Evolutionary conservation across 805 yeast species (phyloP).

Genomic region (Isabelozyma rhagii): DNA sequence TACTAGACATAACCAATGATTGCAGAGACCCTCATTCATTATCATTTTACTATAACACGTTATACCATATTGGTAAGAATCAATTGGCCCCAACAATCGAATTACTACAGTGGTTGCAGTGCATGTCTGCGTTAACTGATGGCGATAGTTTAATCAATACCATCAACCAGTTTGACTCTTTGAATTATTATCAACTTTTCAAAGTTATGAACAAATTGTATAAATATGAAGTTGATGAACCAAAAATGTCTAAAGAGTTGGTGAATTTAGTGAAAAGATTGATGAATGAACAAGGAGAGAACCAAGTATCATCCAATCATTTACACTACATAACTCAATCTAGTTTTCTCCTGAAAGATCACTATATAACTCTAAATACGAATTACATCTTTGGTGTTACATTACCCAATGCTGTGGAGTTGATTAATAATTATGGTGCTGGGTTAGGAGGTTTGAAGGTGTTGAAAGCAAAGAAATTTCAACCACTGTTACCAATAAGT

Average conservation of each 20-base stretch:
- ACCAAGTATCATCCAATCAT: constrained; percentile 21
- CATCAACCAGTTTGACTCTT: constrained; percentile 46
- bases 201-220: constrained; percentile 67
- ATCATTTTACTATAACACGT: constrained; percentile 59
- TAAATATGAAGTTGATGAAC: constrained; percentile 80
- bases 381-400: constrained; percentile 53
- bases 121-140: constrained; percentile 66
- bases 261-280: constrained; percentile 28
- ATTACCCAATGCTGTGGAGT: constrained; percentile 71
- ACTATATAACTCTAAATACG: constrained; percentile 49
- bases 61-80: constrained; percentile 60
- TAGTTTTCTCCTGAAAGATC: constrained; percentile 37
- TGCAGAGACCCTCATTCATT: constrained; percentile 45
- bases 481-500: constrained; percentile 70
- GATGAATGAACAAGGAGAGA: constrained; percentile 35
- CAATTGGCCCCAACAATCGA: constrained; percentile 75
- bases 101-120: constrained; percentile 86
- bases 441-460: constrained; percentile 63
- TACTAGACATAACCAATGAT: constrained; percentile 17
- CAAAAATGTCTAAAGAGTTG: constrained; percentile 48
- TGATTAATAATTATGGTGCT: constrained; percentile 73
- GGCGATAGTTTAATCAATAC: constrained; percentile 61
- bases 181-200: constrained; percentile 69
- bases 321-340: constrained; percentile 40
- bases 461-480: constrained; percentile 52